Base-by-base conservation (phyloP, 768 basidiomycete genomes). In the Psilocybe azurescens region DNA sequence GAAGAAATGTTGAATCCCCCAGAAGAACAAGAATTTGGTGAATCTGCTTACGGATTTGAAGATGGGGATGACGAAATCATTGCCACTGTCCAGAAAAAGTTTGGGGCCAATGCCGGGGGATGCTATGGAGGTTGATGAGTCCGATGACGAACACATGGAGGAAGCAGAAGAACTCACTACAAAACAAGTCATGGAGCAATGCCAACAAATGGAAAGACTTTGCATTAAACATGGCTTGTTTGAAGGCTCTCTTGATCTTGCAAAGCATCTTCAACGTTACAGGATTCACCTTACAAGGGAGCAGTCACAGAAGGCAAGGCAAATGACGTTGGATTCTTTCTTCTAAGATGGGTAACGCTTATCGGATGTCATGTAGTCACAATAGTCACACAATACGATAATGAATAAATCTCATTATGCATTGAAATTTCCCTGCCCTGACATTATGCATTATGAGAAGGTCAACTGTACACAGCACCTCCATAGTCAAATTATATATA, bases 1-100 rank as follows among this genome's bases (percentile, higher is more conserved):
- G 56, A 57, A 38, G 41, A 57, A 29, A 44, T 57, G 56, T 32
- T 57, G 6, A 47, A 57, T 36, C 56, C 56, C 4, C 16, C 44
- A 46, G 56, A 57, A 24, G 41, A 57, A 28, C 39, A 48, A 30
- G 56, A 57, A 28, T 10, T 57, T 18, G 56, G 56, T 7, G 2
- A 48, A 9, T 57, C 59, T 32, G 11, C 53, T 5, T 54, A 54
- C 32, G 3, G 30, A 38, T 54, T 54, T 54, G 53, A 33, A 36
- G 53, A 5, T 54, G 53, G 53, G 20, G 53, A 54, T 7, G 7
- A 48, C 16, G 3, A 48, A 13, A 48, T 48, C 14, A 13, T 48
- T 24, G 16, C 47, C 14, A 48, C 47, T n/a, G 47, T 48, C 14
- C 47, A 48, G 47, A 7, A 48, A n/a, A 3, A 48, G 47, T 24